Evolutionary conservation across 1,284 basidiomycete genomes (phyloP).

Genomic region (Cystobasidiaceae sp.): DNA sequence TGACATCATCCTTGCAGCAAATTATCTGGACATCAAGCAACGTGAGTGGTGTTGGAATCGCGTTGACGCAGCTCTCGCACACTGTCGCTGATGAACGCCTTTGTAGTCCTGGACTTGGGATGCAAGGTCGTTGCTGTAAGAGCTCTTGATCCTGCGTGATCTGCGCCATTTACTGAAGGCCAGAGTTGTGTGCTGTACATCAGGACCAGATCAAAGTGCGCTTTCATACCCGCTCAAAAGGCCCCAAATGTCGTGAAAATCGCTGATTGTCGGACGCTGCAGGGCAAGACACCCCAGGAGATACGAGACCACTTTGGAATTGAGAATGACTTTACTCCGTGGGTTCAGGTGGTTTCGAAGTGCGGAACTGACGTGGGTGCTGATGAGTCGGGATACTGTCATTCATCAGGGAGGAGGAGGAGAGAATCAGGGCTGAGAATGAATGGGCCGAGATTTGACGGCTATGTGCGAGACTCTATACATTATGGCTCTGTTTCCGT

Average conservation of each 20-base stretch:
- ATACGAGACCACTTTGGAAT: constrained; percentile 88
- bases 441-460: constrained; percentile 53
- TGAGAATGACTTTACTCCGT: constrained; percentile 38
- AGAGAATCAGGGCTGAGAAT: constrained; percentile 98
- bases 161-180: background rate
- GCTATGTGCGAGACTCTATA: background rate
- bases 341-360: constrained; percentile 87
- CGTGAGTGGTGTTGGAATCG: constrained; percentile 54
- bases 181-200: background rate
- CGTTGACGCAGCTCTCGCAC: background rate
- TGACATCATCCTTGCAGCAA: constrained; percentile 96
- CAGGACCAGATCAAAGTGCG: too few relatives aligned
- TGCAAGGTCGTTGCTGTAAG: background rate
- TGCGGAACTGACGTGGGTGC: too few relatives aligned
- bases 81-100: background rate
- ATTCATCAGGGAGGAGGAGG: constrained; percentile 69
- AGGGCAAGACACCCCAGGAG: constrained; percentile 94
- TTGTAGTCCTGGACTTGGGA: background rate
- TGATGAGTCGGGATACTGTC: constrained; percentile 47
- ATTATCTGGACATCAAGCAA: constrained; percentile 98
- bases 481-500: too few relatives aligned
- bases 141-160: background rate
- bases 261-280: constrained; percentile 81
- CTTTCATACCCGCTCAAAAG: background rate
- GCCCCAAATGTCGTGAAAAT: background rate